Evolutionary conservation across 345 rosid genomes (phyloP).

Genomic region (Raphanus raphanistrum): DNA sequence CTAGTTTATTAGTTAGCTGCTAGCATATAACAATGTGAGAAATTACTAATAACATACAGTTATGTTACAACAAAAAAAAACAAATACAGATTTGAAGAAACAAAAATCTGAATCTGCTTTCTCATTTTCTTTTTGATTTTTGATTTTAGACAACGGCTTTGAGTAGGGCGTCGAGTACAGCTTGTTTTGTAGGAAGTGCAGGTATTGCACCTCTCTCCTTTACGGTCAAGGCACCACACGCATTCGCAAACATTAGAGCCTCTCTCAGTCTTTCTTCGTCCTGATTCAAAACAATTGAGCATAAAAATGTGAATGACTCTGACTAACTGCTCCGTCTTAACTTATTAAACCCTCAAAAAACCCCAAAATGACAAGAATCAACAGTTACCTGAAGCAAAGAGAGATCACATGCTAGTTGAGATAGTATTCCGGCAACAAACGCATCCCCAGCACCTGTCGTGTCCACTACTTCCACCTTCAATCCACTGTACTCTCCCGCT

Average conservation of each 20-base stretch:
- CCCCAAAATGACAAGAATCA: not conserved
- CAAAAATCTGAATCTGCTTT: not conserved
- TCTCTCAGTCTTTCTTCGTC: constrained; percentile 68
- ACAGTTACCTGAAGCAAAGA: constrained; percentile 75
- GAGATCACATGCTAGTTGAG: constrained; percentile 64
- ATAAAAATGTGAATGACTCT: not conserved
- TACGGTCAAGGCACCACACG: constrained; percentile 91
- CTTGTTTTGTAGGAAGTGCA: constrained; percentile 78
- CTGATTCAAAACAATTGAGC: constrained; percentile 35
- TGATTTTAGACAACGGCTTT: constrained; percentile 42
- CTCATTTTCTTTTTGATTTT: not conserved
- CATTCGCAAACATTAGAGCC: constrained; percentile 81
- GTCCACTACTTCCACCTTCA: constrained; percentile 82
- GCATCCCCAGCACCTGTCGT: constrained; percentile 99
- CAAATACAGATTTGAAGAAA: not conserved
- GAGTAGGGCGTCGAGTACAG: constrained; percentile 56
- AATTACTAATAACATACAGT: not conserved
- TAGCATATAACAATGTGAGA: constrained; percentile 9
- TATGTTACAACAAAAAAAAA: constrained; percentile 24
- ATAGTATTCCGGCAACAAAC: constrained; percentile 79
- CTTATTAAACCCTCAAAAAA: not conserved
- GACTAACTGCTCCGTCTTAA: not conserved
- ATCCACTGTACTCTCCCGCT: constrained; percentile 73
- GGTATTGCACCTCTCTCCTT: constrained; percentile 93
- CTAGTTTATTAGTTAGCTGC: constrained; percentile 7